Base-by-base conservation (phyloP, 2,329 filamentous ascomycete species). In the Aquanectria penicillioides region DNA sequence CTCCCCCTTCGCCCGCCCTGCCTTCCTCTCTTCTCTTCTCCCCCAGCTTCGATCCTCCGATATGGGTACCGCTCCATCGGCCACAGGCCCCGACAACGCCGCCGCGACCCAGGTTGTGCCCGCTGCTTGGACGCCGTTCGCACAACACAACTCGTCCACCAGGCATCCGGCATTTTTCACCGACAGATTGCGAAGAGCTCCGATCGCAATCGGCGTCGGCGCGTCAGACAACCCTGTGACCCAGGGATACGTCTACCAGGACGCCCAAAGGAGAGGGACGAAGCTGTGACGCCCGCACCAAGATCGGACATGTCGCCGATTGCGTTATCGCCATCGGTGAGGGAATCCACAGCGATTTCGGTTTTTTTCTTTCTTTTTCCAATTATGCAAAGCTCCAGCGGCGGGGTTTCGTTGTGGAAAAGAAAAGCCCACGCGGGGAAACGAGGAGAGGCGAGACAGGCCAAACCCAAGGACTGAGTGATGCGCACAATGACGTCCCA, bases 141-240 rank as follows among this genome's bases (percentile, higher is more conserved):
- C 31, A 10, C 46, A 51, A n/a, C 59, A 60, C 43, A 64, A 61
- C 71, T 78, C 85, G 9, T 86, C 90, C 1, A 81, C 80, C 33
- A 78, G 85, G 22, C 91, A 94, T 65, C 91, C 91, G 0, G 90
- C 92, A 2, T 94, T 94, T 76, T 93, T 93, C 77, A 90, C 89
- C 0, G 79, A 85, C 25, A 81, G 81, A 48, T 76, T 92, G 47
- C 83, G 83, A 57, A 85, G 82, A 66, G 80, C 83, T 3, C 83
- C 86, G 5, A 78, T 81, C 18, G 66, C 57, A 34, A 57, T 64
- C 57, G 69, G 67, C 20, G 51, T 60, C 6, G 67, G 52, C 11
- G 20, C 52, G 12, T 6, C 58, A 12, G 68, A 65, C 9, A 86
- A 73, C 60, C 86, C 87, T 0, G 82, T 88, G 4, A 85, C 85